These are phyloP conservation scores for Cylindrotheca closterium DNA, from an alignment of 108 stramenopile genomes.

Conservation along the genomic window DNA sequence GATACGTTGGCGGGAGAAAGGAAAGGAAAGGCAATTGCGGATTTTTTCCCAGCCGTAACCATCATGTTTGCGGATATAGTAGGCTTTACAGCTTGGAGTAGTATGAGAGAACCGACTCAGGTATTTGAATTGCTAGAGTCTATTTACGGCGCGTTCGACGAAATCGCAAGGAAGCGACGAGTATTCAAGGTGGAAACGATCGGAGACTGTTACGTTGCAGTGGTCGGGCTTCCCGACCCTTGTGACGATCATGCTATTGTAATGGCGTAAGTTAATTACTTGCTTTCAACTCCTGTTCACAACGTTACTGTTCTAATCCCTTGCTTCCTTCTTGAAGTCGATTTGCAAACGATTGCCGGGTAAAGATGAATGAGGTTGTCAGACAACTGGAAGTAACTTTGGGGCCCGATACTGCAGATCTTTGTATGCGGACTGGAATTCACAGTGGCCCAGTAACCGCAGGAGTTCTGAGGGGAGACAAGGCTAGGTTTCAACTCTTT, in stretches of 20 bases:
- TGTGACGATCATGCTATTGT: not conserved
- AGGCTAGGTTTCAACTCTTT: constrained; percentile 5
- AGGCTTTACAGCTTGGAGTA: constrained; percentile 7
- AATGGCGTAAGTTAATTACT: not conserved
- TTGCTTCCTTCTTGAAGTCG: not conserved
- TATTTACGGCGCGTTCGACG: not conserved
- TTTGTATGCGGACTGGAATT: not conserved
- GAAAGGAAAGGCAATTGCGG: not conserved
- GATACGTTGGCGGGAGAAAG: not conserved
- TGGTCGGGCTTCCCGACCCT: constrained; percentile 1
- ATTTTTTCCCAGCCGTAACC: constrained; percentile 8
- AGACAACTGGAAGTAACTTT: not conserved
- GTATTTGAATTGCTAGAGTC: constrained; percentile 1
- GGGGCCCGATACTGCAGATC: constrained; percentile 6
- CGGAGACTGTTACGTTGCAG: constrained; percentile 11
- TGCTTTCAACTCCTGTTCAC: not conserved
- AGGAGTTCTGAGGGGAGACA: constrained; percentile 2
- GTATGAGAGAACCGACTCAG: not conserved
- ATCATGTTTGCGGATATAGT: constrained; percentile 15
- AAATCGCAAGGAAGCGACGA: not conserved
- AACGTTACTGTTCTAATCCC: not conserved
- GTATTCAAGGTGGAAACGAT: constrained; percentile 9
- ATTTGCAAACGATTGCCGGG: constrained; percentile 1
- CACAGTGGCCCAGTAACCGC: constrained; percentile 8
- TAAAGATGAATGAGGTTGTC: not conserved